A percentile compares a stretch with the other conserved stretches of the same genome.
phyloP scores from a whole-genome alignment of 2,329 filamentous ascomycete genomes.

The Mycosphaerella sp. region DNA sequence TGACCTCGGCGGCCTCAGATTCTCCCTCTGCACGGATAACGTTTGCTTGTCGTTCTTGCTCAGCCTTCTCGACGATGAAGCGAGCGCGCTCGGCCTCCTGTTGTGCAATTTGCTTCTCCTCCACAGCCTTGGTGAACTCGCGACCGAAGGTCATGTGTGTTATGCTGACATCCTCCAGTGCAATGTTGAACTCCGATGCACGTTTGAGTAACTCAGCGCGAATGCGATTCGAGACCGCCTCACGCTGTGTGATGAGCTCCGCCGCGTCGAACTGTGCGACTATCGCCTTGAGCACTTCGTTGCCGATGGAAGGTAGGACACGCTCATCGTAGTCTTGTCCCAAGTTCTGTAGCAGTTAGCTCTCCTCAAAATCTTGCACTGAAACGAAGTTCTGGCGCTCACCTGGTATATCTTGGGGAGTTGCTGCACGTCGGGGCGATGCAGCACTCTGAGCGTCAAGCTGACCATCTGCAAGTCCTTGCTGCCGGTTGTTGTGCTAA shows the following conservation, averaged over 20 bases:
- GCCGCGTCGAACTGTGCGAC: constrained; percentile 50
- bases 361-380: background rate
- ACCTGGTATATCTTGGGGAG: constrained; percentile 99
- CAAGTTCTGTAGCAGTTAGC: constrained; percentile 62
- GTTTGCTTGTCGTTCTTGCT: constrained; percentile 97
- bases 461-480: constrained; percentile 99
- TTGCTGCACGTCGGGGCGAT: constrained; percentile 85
- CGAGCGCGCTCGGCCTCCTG: constrained; percentile 95
- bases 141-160: constrained; percentile 99
- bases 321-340: constrained; percentile 90
- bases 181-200: constrained; percentile 96
- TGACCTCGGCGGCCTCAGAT: constrained; percentile 92
- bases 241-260: constrained; percentile 88
- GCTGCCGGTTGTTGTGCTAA: constrained; percentile 92
- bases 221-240: constrained; percentile 93
- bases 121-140: constrained; percentile 96
- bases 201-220: constrained; percentile 85
- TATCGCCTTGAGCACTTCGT: constrained; percentile 51
- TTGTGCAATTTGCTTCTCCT: constrained; percentile 99
- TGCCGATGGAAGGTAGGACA: constrained; percentile 49
- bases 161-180: constrained; percentile 96
- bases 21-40: constrained; percentile 98
- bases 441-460: constrained; percentile 89
- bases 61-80: constrained; percentile 97
- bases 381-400: constrained; percentile 28